Base-by-base conservation (phyloP, 192 early-diverging fungal genomes). In the Coemansia umbellata region DNA sequence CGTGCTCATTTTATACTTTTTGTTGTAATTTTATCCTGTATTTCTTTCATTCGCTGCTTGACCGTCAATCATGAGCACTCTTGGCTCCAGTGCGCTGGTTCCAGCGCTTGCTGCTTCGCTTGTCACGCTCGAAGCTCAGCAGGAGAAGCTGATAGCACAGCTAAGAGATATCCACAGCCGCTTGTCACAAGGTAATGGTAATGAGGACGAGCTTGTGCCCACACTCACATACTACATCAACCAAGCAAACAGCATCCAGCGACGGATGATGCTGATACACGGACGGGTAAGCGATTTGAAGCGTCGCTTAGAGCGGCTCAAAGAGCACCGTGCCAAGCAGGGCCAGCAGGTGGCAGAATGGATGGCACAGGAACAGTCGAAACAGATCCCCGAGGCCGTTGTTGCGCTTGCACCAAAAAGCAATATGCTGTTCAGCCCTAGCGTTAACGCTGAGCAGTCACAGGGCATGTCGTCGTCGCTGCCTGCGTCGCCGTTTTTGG, bases 201-300 rank as follows among this genome's bases (percentile, higher is more conserved):
- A 28, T 17, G 23, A 31, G 8, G 54, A 51, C 6, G 71, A 74
- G 42, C 71, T 74, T 4, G 4, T 67, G 27, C 13, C 55, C 0
- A 74, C 71, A 17, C 48, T 74, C 18, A 59, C 71, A 4, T 37
- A 48, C 48, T 74, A 74, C 40, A 54, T 63, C 26, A 63, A 44
- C 56, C 63, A 74, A 39, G 64, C 71, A 35, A 59, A 55, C 17
- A 13, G 40, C 22, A 47, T 67, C 0, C 71, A 63, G 49, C 63
- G 71, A 10, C 55, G 60, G 26, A 74, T 74, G 64, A 32, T 55
- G 56, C 60, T 74, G 32, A 58, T 74, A 31, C 60, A 63, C 15
- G 47, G 52, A 1, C 60, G 71, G 0, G 55, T 49, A 6, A 24
- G 48, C 24, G 71, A 74, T 11, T 47, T 74, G 41, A 66, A 63